Evolutionary conservation across 345 rosid genomes (phyloP), one percentile per base, ranked within the genome.

Genomic region (Erucastrum elatum): DNA sequence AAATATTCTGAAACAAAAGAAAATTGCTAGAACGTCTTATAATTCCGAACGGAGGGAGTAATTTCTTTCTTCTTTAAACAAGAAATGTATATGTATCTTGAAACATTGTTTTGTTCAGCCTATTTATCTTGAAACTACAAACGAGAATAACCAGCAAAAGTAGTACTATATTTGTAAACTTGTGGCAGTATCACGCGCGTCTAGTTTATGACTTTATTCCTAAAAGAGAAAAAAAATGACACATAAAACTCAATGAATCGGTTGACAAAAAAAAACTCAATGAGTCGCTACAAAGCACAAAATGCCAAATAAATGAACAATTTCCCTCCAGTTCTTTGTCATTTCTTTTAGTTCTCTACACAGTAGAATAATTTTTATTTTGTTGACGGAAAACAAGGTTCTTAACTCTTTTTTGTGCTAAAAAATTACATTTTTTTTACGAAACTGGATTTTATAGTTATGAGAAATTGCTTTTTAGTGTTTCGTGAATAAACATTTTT

Each of bases 131-230:
- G 65, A 71, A 58, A 25, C 53, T 6, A 35, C 34, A 21, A 56
- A 71, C 25, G 35, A 34, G 35, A 33, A 6, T 70, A 49, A 33
- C 33, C 31, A 55, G 74, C 12, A 56, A 55, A 70, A 17, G 64
- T 4, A 49, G 55, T 13, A n/a, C n/a, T n/a, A 13, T 33, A 21
- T n/a, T 31, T 55, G 31, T 5, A 55, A 17, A 70, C 7, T 33
- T 16, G 49, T 55, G 4, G 65, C 55, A 71, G 75, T 37, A 8
- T 71, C 75, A 71, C 75, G 37, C 10, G 37, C 75, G 39, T 39
- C 29, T 60, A 60, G 16, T 25, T 7, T 35, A 35, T 35, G 25
- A 35, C 35, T 25, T 26, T 35, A 35, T 25, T 59, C 8, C 53
- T 5, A 17, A 25, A 56, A 49, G n/a, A 2, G 27, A 34, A 61